Evolutionary conservation across 2,329 filamentous ascomycete species (phyloP).

Genomic region (Didymella segeticola): DNA sequence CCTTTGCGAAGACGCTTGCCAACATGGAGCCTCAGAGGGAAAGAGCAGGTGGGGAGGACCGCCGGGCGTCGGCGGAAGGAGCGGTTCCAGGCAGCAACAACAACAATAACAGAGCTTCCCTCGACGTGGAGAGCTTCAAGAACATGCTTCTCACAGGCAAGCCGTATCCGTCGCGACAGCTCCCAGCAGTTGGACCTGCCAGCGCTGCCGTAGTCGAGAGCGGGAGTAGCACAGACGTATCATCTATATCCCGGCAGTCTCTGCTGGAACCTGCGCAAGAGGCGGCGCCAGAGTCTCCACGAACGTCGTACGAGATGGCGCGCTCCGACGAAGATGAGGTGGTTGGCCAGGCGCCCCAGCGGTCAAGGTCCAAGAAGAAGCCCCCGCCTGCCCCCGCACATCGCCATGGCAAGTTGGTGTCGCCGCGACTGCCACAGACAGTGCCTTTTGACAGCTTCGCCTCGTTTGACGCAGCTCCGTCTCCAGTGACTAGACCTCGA

Average conservation of each 20-base stretch:
- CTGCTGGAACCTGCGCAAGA: constrained; percentile 61
- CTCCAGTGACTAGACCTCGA: constrained; percentile 32
- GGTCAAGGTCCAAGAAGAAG: constrained; percentile 67
- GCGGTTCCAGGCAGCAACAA: constrained; percentile 35
- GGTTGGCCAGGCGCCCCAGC: constrained; percentile 33
- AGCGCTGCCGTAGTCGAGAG: constrained; percentile 46
- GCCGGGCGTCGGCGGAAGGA: constrained; percentile 37
- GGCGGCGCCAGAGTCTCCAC: constrained; percentile 58
- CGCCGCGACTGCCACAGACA: constrained; percentile 52
- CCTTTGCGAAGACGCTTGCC: constrained; percentile 49
- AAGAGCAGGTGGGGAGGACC: constrained; percentile 34
- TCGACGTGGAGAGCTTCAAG: constrained; percentile 82
- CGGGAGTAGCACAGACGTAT: constrained; percentile 64
- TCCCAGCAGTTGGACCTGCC: constrained; percentile 30
- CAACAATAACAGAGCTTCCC: constrained; percentile 50
- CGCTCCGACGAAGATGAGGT: constrained; percentile 59
- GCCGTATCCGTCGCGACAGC: constrained; percentile 49
- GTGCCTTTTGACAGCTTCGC: constrained; percentile 45
- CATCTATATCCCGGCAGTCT: constrained; percentile 66
- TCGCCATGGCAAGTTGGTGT: constrained; percentile 78
- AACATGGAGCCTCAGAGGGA: constrained; percentile 42
- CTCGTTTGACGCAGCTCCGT: constrained; percentile 30
- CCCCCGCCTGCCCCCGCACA: constrained; percentile 72
- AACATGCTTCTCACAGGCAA: constrained; percentile 77
- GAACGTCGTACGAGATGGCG: constrained; percentile 65